Evolutionary conservation across 1,284 basidiomycete genomes (phyloP), one percentile per base, ranked within the genome.

Genomic region (Melampsora larici-populina): DNA sequence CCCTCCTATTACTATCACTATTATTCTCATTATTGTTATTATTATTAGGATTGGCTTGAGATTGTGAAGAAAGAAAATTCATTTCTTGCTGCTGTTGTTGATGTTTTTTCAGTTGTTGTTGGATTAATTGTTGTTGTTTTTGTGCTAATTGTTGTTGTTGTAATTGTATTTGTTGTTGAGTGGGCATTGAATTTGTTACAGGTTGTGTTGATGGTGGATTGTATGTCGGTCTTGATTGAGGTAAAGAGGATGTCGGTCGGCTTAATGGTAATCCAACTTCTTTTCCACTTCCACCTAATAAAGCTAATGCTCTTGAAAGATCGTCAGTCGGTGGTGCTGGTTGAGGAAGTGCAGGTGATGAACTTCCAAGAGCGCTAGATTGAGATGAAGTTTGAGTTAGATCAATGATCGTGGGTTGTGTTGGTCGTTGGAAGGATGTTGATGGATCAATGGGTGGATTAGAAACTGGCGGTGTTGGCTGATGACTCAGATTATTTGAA

Each of bases 81-180:
- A 65, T 17, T 49, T 74, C 46, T 46, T 74, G 71, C 29, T 74
- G 71, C 26, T 74, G 71, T 51, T 74, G 60, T 36, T 36, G 70
- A 26, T 73, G 58, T 24, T 31, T 33, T 55, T 65, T 60, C 1
- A 29, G 33, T 33, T 55, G 63, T 66, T 26, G 64, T n/a, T 74
- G 72, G 21, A 66, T 55, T 21, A 66, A 11, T 29, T 74, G 72
- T 36, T 74, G 72, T 40, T 43, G 26, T 46, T 74, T 65, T 74
- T 74, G 72, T 26, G 33, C 15, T 13, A n/a, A 46, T 21, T 46
- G 40, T 49, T 63, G 70, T 18, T 48, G 43, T n/a, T 48, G 26
- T 33, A 36, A 48, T 62, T 51, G 66, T 1, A 21, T 18, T 68
- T 43, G 64, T 21, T 26, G 62, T 40, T 49, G 64, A 24, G 55